A percentile compares a stretch with the other conserved stretches of the same genome.
These are phyloP conservation scores for Lolium rigidum DNA, from an alignment of 176 grass and related monocot genomes.

Conservation along the genomic window DNA sequence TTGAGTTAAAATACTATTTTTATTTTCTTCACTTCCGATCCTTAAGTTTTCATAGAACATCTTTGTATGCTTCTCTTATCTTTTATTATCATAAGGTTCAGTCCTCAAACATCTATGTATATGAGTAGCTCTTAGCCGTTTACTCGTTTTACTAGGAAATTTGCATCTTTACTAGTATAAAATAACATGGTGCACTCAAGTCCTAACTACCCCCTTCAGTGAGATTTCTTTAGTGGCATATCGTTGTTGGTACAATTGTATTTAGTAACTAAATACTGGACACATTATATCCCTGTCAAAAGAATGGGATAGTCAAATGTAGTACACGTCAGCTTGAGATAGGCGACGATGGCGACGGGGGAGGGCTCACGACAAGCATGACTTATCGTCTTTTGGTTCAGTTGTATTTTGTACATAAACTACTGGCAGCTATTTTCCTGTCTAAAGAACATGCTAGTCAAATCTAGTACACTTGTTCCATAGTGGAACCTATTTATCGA, in stretches of 20 bases:
- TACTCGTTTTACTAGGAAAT: neutral
- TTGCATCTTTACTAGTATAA: neutral
- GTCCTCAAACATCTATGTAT: neutral
- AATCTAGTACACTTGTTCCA: neutral
- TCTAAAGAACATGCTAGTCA: slow-evolving; percentile 5
- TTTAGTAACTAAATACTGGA: neutral
- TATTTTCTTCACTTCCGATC: neutral
- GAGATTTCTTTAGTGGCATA: neutral
- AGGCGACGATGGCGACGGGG: too few species aligned
- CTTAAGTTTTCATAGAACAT: neutral
- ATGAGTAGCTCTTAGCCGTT: neutral
- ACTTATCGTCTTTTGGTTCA: too few species aligned
- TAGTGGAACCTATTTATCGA: neutral
- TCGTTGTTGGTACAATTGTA: neutral
- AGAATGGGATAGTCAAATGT: neutral
- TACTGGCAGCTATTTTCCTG: too few species aligned
- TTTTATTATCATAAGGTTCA: neutral
- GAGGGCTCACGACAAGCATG: too few species aligned
- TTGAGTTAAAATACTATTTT: neutral
- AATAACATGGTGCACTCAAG: neutral
- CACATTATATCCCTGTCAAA: slow-evolving; percentile 24
- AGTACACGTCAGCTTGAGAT: too few species aligned
- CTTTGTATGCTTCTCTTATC: neutral
- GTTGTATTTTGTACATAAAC: too few species aligned
- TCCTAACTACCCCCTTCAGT: neutral